A percentile compares a stretch with the other conserved stretches of the same genome.
These are phyloP conservation scores for Inosperma sp. DNA, from an alignment of 768 basidiomycete species.

Conservation along the genomic window DNA sequence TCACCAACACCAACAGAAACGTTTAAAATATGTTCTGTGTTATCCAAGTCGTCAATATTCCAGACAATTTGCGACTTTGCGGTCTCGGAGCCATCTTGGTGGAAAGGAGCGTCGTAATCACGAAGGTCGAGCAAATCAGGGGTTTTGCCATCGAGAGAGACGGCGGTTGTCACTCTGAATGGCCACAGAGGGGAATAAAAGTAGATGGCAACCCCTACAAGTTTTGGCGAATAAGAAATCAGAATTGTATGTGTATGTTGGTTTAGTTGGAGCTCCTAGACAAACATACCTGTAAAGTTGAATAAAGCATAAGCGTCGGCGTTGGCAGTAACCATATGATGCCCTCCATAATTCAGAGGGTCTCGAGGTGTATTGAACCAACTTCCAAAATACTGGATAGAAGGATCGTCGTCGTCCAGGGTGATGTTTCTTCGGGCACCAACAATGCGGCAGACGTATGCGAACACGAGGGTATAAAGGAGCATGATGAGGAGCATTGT, in stretches of 20 bases:
- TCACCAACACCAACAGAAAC: conserved; percentile 20
- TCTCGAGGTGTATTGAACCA: conserved; percentile 19
- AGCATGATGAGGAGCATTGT: neutral
- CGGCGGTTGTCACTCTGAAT: conserved; percentile 19
- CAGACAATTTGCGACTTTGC: conserved; percentile 17
- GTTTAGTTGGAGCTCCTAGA: neutral
- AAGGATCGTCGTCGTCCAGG: conserved; percentile 19
- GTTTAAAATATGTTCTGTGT: conserved; percentile 18
- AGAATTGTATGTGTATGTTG: neutral
- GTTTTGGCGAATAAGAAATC: neutral
- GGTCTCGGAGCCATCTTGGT: conserved; percentile 16
- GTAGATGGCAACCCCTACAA: conserved; percentile 22
- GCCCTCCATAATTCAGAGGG: conserved; percentile 15
- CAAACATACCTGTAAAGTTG: conserved; percentile 19
- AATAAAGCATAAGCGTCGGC: conserved; percentile 18
- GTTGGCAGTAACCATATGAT: conserved; percentile 18
- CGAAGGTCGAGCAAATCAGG: conserved; percentile 15
- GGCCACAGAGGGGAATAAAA: conserved; percentile 23
- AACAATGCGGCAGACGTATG: conserved; percentile 4
- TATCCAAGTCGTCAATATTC: conserved; percentile 13
- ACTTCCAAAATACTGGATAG: conserved; percentile 14
- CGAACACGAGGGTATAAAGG: conserved; percentile 8
- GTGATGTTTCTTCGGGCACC: conserved; percentile 18
- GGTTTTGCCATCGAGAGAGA: conserved; percentile 19
- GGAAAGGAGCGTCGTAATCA: conserved; percentile 11